These are phyloP conservation scores for Boletus reticuloceps DNA, from an alignment of 768 basidiomycete species.

Conservation along the genomic window DNA sequence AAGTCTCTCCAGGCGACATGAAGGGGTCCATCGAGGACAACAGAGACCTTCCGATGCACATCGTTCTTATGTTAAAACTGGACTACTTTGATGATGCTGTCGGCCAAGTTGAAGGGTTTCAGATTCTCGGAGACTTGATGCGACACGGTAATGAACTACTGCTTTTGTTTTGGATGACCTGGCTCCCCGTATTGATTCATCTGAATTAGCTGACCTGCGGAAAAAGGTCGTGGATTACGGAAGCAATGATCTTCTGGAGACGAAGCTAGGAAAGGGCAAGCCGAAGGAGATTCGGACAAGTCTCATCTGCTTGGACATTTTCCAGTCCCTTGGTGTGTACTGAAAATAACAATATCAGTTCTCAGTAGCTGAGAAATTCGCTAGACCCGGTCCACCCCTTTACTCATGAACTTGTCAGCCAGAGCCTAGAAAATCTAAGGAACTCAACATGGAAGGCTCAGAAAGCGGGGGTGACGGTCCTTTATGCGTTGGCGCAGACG, in stretches of 20 bases:
- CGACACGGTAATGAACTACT: constrained; percentile 13
- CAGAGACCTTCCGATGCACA: constrained; percentile 8
- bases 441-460: constrained; percentile 12
- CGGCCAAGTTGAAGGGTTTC: constrained; percentile 19
- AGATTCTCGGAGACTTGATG: constrained; percentile 21
- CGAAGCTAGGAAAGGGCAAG: constrained; percentile 9
- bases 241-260: constrained; percentile 10
- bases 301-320: constrained; percentile 19
- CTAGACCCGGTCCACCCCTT: constrained; percentile 5
- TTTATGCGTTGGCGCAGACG: constrained; percentile 20
- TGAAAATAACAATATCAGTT: not conserved
- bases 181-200: not conserved
- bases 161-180: not conserved
- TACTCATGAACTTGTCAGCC: constrained; percentile 5
- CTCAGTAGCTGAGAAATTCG: not conserved
- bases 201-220: constrained; percentile 11
- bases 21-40: constrained; percentile 2
- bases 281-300: constrained; percentile 15
- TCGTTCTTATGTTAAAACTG: constrained; percentile 16
- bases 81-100: constrained; percentile 24
- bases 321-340: constrained; percentile 12
- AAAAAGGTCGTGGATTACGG: constrained; percentile 5
- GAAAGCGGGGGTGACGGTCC: constrained; percentile 23
- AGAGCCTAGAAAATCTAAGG: not conserved
- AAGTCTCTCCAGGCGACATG: constrained; percentile 11